Conservation (phyloP, 2,329 filamentous ascomycete genomes). For the Claviceps digitariae region DNA sequence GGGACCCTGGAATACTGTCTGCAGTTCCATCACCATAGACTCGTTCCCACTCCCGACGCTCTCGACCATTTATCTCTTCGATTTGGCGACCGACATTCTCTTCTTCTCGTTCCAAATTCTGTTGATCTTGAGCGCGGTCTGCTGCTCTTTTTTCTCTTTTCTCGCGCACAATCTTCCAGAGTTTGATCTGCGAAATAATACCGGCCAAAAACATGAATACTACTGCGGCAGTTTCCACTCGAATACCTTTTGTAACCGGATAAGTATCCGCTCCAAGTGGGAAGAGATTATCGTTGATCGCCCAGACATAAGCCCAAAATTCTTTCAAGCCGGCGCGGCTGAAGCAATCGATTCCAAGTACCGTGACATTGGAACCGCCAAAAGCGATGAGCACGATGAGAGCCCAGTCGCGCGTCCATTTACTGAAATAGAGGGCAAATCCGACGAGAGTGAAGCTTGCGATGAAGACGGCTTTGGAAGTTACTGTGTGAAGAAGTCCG, state of each 20-base stretch:
- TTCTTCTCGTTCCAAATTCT: slow-evolving; percentile 49
- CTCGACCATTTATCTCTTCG: slow-evolving; percentile 46
- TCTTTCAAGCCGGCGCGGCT: slow-evolving; percentile 84
- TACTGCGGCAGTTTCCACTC: slow-evolving; percentile 68
- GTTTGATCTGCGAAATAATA: slow-evolving; percentile 68
- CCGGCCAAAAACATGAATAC: slow-evolving; percentile 63
- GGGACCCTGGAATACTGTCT: slow-evolving; percentile 21
- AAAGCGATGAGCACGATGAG: slow-evolving; percentile 69
- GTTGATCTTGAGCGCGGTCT: slow-evolving; percentile 35
- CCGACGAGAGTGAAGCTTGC: slow-evolving; percentile 51
- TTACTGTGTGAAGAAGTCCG: slow-evolving; percentile 51
- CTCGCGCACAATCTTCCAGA: slow-evolving; percentile 71
- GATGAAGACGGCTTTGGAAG: slow-evolving; percentile 62
- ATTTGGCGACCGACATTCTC: slow-evolving; percentile 55
- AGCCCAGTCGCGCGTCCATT: slow-evolving; percentile 63
- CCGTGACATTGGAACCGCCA: slow-evolving; percentile 61
- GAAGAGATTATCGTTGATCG: slow-evolving; percentile 66
- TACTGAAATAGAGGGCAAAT: slow-evolving; percentile 67
- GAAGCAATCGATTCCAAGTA: slow-evolving; percentile 84
- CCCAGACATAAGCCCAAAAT: slow-evolving; percentile 91
- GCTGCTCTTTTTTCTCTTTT: slow-evolving; percentile 39
- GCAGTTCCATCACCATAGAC: slow-evolving; percentile 51
- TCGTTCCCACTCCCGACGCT: slow-evolving; percentile 61
- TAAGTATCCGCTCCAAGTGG: slow-evolving; percentile 65
- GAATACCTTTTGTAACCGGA: slow-evolving; percentile 73